phyloP scores from a whole-genome alignment of 495 filamentous ascomycete species.

The Massariosphaeria phaeospora region DNA sequence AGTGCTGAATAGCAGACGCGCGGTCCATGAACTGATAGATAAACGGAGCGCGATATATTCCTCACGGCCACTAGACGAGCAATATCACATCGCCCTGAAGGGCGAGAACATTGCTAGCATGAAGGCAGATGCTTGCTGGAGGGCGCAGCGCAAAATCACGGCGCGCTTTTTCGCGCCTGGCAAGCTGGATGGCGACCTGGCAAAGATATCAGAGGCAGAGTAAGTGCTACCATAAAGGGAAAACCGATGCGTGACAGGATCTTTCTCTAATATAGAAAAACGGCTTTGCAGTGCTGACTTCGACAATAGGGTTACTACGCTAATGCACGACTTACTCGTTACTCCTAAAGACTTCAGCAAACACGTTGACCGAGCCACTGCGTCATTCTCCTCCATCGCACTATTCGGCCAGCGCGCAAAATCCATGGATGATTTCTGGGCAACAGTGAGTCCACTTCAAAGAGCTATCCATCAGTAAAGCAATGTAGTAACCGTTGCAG shows the following conservation, averaged over 20 bases:
- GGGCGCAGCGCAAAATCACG: conserved; percentile 12
- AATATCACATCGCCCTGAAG: conserved; percentile 3
- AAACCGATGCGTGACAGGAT: not conserved
- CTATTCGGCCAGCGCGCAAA: conserved; percentile 14
- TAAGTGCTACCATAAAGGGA: conserved; percentile 1
- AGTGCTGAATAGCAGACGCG: conserved; percentile 32
- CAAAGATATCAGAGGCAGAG: conserved; percentile 11
- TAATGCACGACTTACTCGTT: conserved; percentile 18
- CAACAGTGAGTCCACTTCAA: conserved; percentile 3
- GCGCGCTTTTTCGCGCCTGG: conserved; percentile 4
- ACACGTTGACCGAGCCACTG: conserved; percentile 10
- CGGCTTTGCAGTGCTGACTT: not conserved
- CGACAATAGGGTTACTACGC: conserved; percentile 3
- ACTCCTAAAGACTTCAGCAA: conserved; percentile 13
- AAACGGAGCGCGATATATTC: conserved; percentile 22
- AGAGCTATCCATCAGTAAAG: not conserved
- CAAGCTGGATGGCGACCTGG: conserved; percentile 10
- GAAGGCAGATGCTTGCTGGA: conserved; percentile 4
- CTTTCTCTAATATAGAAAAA: not conserved
- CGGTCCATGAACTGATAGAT: conserved; percentile 36
- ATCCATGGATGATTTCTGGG: conserved; percentile 16
- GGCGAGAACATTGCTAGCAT: conserved; percentile 18
- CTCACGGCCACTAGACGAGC: conserved; percentile 1
- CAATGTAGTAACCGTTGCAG: conserved; percentile 7
- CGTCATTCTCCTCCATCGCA: conserved; percentile 14